These are phyloP conservation scores for Marasmius fiardii DNA, from an alignment of 1,284 basidiomycete genomes.

Conservation along the genomic window DNA sequence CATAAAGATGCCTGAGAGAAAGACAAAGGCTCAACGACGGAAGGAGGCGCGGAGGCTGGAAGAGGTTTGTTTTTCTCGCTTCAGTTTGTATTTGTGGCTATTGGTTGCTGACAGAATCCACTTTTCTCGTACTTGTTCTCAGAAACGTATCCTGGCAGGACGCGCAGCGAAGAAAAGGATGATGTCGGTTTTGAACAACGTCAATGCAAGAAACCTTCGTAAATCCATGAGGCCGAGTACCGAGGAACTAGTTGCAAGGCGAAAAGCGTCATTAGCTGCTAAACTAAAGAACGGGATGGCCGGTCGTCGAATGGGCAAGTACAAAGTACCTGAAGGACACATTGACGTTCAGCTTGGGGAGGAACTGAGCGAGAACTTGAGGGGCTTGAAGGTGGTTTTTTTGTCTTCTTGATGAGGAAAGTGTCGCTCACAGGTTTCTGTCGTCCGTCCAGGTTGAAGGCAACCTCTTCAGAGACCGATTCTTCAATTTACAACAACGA, in stretches of 20 bases:
- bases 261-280: constrained; percentile 30
- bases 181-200: constrained; percentile 44
- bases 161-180: constrained; percentile 52
- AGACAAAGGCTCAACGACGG: constrained; percentile 71
- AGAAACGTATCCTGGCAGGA: constrained; percentile 67
- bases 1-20: constrained; percentile 54
- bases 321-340: constrained; percentile 65
- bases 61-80: constrained; percentile 45
- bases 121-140: not conserved
- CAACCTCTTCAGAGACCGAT: constrained; percentile 89
- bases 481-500: constrained; percentile 77
- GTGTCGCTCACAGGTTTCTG: no score
- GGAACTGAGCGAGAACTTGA: constrained; percentile 84
- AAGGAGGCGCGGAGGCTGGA: constrained; percentile 56
- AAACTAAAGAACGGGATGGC: constrained; percentile 56
- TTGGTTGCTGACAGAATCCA: no score
- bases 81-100: no score
- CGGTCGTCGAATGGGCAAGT: constrained; percentile 73
- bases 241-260: constrained; percentile 41
- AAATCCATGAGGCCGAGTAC: constrained; percentile 34
- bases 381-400: constrained; percentile 78
- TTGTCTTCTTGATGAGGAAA: no score
- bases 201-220: constrained; percentile 55
- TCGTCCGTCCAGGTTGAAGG: constrained; percentile 74
- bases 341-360: constrained; percentile 91